Conservation (phyloP, 2,329 filamentous ascomycete genomes). For the Colletotrichum truncatum region DNA sequence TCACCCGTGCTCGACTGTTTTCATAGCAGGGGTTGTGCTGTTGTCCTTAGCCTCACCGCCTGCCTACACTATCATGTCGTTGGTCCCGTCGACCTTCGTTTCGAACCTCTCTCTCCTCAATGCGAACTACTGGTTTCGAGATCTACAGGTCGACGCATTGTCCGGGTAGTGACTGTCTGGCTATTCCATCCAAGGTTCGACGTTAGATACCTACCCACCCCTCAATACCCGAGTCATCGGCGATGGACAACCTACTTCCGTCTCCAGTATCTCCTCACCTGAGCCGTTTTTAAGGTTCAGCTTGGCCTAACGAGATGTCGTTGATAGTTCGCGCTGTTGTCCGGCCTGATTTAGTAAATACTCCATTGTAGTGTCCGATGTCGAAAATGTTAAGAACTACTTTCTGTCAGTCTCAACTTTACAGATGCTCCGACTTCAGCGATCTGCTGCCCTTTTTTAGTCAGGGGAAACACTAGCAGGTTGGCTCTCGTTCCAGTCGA, state of each 20-base stretch:
- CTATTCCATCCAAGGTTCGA: too few relatives aligned
- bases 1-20: conserved; percentile 1
- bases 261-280: background rate
- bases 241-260: background rate
- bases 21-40: conserved; percentile 12
- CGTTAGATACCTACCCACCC: background rate
- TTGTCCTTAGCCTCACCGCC: background rate
- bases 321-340: background rate
- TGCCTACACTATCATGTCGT: conserved; percentile 3
- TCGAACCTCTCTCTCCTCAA: background rate
- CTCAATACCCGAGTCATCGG: background rate
- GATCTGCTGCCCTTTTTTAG: background rate
- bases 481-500: background rate
- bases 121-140: conserved; percentile 3
- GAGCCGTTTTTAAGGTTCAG: background rate
- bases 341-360: background rate
- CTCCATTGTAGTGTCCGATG: background rate
- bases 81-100: background rate
- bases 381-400: background rate
- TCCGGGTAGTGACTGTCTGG: background rate
- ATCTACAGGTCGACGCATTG: conserved; percentile 2
- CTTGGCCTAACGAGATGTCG: background rate
- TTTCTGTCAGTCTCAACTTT: background rate
- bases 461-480: background rate
- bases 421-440: background rate